These are phyloP conservation scores for Leptographium procerum DNA, from an alignment of 2,329 filamentous ascomycete genomes.

Conservation along the genomic window DNA sequence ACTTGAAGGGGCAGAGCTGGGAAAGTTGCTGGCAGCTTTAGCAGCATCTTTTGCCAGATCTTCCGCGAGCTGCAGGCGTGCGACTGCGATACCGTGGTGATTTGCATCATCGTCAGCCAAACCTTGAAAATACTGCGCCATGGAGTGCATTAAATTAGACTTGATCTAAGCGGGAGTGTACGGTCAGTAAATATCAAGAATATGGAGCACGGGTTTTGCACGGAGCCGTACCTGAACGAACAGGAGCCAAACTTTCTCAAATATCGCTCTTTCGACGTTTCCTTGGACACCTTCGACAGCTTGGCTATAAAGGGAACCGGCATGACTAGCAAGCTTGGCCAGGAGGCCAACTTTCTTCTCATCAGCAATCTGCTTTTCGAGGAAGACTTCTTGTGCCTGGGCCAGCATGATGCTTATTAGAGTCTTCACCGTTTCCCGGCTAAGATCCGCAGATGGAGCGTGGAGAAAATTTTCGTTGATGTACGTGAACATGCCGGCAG, in stretches of 20 bases:
- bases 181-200: constrained; percentile 6
- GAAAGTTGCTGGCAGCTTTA: constrained; percentile 67
- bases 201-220: background rate
- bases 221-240: constrained; percentile 55
- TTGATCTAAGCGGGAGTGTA: constrained; percentile 45
- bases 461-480: constrained; percentile 99
- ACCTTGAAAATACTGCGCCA: constrained; percentile 90
- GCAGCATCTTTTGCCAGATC: constrained; percentile 66
- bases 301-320: constrained; percentile 77
- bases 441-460: constrained; percentile 90
- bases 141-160: constrained; percentile 67
- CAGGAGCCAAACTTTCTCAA: constrained; percentile 86
- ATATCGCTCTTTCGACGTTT: constrained; percentile 80
- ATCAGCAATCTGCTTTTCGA: constrained; percentile 90
- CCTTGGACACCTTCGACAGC: constrained; percentile 85
- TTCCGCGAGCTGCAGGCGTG: constrained; percentile 73
- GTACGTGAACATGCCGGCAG: constrained; percentile 98
- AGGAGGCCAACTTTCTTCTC: constrained; percentile 85
- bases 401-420: constrained; percentile 88
- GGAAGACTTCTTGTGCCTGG: constrained; percentile 91
- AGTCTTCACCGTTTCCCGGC: constrained; percentile 89
- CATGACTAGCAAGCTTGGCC: constrained; percentile 87
- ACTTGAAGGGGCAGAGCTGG: constrained; percentile 62
- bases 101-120: constrained; percentile 82
- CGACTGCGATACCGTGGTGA: constrained; percentile 74